Conservation (phyloP, 768 basidiomycete genomes). For the Leccinum disarticulatum region DNA sequence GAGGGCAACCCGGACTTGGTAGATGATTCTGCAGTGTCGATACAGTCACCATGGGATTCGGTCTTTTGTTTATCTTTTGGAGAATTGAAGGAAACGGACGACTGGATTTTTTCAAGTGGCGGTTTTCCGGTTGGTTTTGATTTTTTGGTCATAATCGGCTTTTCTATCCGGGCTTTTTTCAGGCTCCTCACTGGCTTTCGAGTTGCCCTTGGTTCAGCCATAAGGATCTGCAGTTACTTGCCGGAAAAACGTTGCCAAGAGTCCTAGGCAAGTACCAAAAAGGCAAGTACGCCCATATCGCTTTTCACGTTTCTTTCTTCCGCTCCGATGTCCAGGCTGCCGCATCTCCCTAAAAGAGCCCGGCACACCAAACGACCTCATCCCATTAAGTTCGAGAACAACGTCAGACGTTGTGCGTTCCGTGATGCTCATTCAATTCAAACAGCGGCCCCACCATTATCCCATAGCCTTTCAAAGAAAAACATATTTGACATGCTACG, state of each 20-base stretch:
- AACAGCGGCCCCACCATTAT: too few relatives aligned
- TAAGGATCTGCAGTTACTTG: neutral
- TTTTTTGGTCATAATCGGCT: constrained; percentile 6
- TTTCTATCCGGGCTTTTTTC: constrained; percentile 29
- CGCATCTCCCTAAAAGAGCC: neutral
- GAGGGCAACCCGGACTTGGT: constrained; percentile 38
- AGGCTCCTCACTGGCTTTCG: constrained; percentile 21
- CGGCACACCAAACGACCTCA: too few relatives aligned
- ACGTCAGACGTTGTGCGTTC: too few relatives aligned
- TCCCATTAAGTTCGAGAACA: too few relatives aligned
- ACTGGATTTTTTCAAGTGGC: neutral
- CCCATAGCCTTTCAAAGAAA: too few relatives aligned
- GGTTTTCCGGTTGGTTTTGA: neutral
- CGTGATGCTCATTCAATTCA: too few relatives aligned
- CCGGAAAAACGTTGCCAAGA: too few relatives aligned
- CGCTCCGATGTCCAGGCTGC: too few relatives aligned
- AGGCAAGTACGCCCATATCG: neutral
- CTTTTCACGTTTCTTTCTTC: too few relatives aligned
- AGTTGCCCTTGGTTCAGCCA: constrained; percentile 21
- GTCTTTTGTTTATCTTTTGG: constrained; percentile 33
- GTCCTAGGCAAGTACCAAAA: neutral
- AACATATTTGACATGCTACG: too few relatives aligned
- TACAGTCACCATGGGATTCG: neutral
- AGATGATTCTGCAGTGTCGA: constrained; percentile 3
- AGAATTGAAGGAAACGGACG: constrained; percentile 9